Evolutionary conservation across 2,329 filamentous ascomycete genomes (phyloP).

Genomic region (Epichloe baconii): DNA sequence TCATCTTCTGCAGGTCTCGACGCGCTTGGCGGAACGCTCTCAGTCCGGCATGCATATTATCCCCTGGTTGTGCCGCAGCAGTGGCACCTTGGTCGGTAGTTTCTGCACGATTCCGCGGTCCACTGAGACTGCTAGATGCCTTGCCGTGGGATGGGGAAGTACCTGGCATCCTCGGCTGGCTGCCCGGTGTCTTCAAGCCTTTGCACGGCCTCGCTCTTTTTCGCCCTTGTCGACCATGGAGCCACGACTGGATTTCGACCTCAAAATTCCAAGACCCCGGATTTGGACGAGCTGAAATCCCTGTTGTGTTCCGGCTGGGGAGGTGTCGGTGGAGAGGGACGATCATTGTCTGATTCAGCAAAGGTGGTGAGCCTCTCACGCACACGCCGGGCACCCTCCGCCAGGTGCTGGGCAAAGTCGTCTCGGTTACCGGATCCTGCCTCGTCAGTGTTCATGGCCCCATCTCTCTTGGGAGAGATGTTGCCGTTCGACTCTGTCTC

Average conservation of each 20-base stretch:
- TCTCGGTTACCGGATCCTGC: constrained; percentile 35
- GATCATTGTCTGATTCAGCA: constrained; percentile 46
- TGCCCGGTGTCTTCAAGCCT: constrained; percentile 47
- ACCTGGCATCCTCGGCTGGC: constrained; percentile 31
- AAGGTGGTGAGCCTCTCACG: constrained; percentile 61
- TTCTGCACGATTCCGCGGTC: background rate
- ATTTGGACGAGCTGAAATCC: constrained; percentile 21
- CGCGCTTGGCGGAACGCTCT: constrained; percentile 45
- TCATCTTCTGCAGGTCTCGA: constrained; percentile 42
- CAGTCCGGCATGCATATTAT: constrained; percentile 35
- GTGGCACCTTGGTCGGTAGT: background rate
- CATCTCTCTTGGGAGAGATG: background rate
- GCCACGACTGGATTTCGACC: constrained; percentile 53
- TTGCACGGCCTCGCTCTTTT: constrained; percentile 30
- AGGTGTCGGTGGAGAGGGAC: constrained; percentile 12
- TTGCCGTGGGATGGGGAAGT: constrained; percentile 27
- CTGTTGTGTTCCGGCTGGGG: constrained; percentile 24
- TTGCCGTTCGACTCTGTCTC: constrained; percentile 10
- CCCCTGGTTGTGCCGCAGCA: constrained; percentile 21
- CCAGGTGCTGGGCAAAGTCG: constrained; percentile 62
- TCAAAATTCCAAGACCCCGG: constrained; percentile 52
- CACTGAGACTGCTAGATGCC: constrained; percentile 10
- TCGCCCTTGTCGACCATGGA: constrained; percentile 41
- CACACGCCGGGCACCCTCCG: constrained; percentile 55
- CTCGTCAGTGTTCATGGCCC: background rate